Base-by-base conservation (phyloP, 331 rosid genomes). In the Rosa hybrid region DNA sequence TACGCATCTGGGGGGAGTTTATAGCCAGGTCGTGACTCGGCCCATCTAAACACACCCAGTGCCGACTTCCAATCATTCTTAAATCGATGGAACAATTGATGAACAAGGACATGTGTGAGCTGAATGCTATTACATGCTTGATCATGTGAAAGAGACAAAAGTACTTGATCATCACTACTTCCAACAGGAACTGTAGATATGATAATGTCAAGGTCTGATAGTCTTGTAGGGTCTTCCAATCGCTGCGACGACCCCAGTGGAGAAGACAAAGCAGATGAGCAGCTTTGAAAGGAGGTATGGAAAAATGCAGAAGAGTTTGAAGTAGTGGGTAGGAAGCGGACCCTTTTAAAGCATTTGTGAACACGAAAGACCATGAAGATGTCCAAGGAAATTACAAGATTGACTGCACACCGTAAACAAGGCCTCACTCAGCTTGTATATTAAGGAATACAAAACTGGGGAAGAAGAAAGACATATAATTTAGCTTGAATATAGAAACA, bases 21-120 rank as follows among this genome's bases (percentile, higher is more conserved):
- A 71, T 85, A 90, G 63, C 85, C 84, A 12, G 87, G 73, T 9
- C 64, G 89, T 7, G 79, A 87, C 75, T 83, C 69, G 1, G 92
- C 97, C 98, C 98, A 94, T 88, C 79, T 89, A 79, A 91, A 94
- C 50, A 91, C 84, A 38, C 91, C 97, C 86, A 94, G 81, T 5
- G 97, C 98, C 25, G 96, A 86, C 72, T 85, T 92, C 98, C 98
- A 94, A 81, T 94, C 97, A 80, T 92, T 92, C 87, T 89, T 92
- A 48, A 88, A 94, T 9, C 92, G 92, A 54, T 12, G 53, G 18
- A 94, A 90, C 83, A 94, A 59, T 25, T 38, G 76, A 42, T 79
- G 73, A 82, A 90, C 82, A 41, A 92, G 88, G 42, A 74, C 45
- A 68, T 82, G 78, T 41, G 92, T 89, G 51, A 87, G 73, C 48